Base-by-base conservation (phyloP, 2,329 filamentous ascomycete species). In the Colletotrichum siamense region DNA sequence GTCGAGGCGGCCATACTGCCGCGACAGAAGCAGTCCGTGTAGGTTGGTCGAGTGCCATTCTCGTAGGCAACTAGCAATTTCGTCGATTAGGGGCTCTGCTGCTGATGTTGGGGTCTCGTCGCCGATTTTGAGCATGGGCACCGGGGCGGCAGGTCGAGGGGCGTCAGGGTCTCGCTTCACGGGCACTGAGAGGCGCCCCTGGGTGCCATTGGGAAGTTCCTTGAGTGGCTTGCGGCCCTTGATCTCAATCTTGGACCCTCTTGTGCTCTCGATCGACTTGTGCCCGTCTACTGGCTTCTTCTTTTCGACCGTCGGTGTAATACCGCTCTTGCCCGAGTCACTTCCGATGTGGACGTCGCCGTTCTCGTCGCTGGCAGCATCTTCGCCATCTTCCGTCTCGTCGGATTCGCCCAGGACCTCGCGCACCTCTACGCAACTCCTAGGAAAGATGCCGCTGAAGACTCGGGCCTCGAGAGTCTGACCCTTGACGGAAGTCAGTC, bases 1-100 rank as follows among this genome's bases (percentile, higher is more conserved):
- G 80, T 98, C 95, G 71, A 99, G 88, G 71, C 93, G 91, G 66
- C 90, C 87, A 85, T 99, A 99, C 83, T 96, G 93, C 76, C 95
- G 92, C 24, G 93, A 92, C 10, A 99, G 91, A 2, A 99, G 90
- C 28, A 99, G 89, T 83, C 98, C 95, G 86, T 99, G 98, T 18
- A 99, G 90, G 82, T 98, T 98, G 22, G 96, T 98, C 24, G 97
- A 98, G 86, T 99, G 96, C 98, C 97, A 99, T 89, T 99, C 97
- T 80, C 97, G 92, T 78, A 99, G 87, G 83, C 97, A 99, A 5
- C 96, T 98, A 16, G 97, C 96, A 80, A 99, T 99, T 84, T 99
- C 97, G 85, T 99, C 97, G 28, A 99, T 96, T 77, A 99, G 86
- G 4, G 97, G 97, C 83, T 99, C 98, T 10, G 95, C 93, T 18